A percentile compares a stretch with the other conserved stretches of the same genome.
These are phyloP conservation scores for Penicillium bovifimosum DNA, from an alignment of 495 filamentous ascomycete species.

Conservation along the genomic window DNA sequence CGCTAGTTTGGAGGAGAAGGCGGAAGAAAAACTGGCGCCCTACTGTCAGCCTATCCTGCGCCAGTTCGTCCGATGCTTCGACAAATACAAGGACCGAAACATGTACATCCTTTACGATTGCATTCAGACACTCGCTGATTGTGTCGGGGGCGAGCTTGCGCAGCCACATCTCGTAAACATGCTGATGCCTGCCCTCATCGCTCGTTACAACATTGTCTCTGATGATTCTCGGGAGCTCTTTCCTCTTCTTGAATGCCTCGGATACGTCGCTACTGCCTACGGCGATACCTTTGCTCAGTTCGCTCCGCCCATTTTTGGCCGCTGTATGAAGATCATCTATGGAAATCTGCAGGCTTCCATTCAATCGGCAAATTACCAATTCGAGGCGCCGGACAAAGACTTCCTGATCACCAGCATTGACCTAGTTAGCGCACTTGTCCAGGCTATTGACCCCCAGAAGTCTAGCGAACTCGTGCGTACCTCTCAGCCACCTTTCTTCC, in stretches of 20 bases:
- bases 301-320: constrained; percentile 72
- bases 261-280: constrained; percentile 86
- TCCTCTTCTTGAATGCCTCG: constrained; percentile 88
- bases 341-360: constrained; percentile 76
- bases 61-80: constrained; percentile 89
- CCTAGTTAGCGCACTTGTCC: constrained; percentile 87
- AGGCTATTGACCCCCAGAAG: constrained; percentile 73
- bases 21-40: constrained; percentile 67
- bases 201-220: constrained; percentile 78
- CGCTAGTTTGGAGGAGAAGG: constrained; percentile 92
- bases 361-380: constrained; percentile 51
- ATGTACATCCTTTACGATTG: constrained; percentile 99
- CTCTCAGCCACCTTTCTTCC: constrained; percentile 79
- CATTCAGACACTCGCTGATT: constrained; percentile 93
- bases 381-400: constrained; percentile 90
- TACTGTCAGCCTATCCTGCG: constrained; percentile 87
- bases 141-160: constrained; percentile 73
- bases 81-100: constrained; percentile 94
- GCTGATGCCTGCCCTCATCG: constrained; percentile 91
- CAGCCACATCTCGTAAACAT: constrained; percentile 71
- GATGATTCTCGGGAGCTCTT: constrained; percentile 93
- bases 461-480: constrained; percentile 68
- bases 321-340: constrained; percentile 87
- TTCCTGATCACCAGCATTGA: constrained; percentile 96
- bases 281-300: constrained; percentile 78